Conservation (phyloP, 2,329 filamentous ascomycete genomes). For the Chalaropsis ovoidea region DNA sequence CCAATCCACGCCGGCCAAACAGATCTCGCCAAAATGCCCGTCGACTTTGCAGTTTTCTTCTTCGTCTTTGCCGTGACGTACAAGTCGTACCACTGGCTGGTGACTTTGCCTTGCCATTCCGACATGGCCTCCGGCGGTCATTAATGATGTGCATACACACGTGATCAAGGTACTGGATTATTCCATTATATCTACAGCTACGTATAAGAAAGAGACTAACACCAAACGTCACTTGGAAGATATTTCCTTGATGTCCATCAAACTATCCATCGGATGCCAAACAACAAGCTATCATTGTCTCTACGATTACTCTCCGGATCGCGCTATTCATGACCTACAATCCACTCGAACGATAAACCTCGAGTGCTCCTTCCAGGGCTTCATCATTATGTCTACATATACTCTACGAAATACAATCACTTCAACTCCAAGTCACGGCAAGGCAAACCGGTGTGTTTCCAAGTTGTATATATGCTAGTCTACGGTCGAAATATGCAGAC, state of each 20-base stretch:
- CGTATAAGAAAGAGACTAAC: too few species aligned
- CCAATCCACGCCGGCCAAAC: background rate
- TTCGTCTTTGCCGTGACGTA: constrained; percentile 1
- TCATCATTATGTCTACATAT: background rate
- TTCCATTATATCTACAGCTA: too few species aligned
- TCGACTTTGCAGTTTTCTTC: constrained; percentile 6
- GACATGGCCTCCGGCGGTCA: background rate
- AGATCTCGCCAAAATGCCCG: background rate
- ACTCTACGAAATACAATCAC: background rate
- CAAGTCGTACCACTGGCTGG: constrained; percentile 7
- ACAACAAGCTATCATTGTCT: too few species aligned
- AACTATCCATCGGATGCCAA: too few species aligned
- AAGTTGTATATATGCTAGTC: constrained; percentile 1
- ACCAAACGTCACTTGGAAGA: too few species aligned
- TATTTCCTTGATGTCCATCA: too few species aligned
- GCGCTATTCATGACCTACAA: background rate
- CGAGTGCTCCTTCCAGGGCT: background rate
- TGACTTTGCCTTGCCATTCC: background rate
- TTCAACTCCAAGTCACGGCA: too few species aligned
- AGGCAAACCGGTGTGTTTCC: background rate
- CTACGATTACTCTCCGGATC: too few species aligned
- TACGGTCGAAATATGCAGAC: background rate
- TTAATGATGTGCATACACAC: background rate
- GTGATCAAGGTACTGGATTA: too few species aligned
- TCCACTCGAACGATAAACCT: background rate